Percentiles rank a stretch among this genome's conserved stretches.
Evolutionary conservation across 2,329 filamentous ascomycete species (phyloP).

Genomic region (Dryadomyces quercus-mongolicae): DNA sequence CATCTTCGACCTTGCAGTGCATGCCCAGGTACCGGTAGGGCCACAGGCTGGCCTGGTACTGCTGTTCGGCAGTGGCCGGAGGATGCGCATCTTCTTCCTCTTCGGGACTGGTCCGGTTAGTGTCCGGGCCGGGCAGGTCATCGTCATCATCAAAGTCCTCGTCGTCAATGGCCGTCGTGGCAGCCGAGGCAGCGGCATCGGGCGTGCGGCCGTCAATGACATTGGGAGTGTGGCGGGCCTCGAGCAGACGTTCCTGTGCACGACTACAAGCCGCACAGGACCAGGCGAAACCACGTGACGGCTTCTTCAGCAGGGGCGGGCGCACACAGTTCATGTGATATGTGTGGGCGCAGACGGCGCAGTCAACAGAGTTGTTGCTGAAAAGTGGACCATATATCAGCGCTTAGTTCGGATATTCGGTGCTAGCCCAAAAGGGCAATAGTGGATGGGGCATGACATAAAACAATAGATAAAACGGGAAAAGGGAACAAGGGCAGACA

Average conservation of each 20-base stretch:
- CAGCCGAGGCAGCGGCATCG: conserved; percentile 2
- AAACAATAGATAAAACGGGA: conserved; percentile 9
- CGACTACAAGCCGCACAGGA: conserved; percentile 92
- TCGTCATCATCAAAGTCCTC: conserved; percentile 65
- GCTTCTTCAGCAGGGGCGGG: conserved; percentile 86
- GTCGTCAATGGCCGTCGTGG: conserved; percentile 46
- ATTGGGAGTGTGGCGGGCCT: conserved; percentile 77
- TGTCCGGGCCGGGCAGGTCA: conserved; percentile 39
- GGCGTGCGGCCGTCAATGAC: conserved; percentile 54
- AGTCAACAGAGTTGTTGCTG: conserved; percentile 91
- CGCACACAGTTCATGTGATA: conserved; percentile 99
- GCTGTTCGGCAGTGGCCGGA: conserved; percentile 67
- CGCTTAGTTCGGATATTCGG: conserved; percentile 8
- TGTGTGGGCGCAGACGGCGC: conserved; percentile 84
- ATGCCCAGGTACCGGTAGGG: conserved; percentile 92
- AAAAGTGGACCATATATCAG: conserved; percentile 10
- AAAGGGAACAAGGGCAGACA: neutral
- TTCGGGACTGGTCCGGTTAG: conserved; percentile 52
- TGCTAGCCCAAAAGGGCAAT: conserved; percentile 9
- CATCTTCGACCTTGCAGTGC: conserved; percentile 91
- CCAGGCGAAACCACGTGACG: conserved; percentile 95
- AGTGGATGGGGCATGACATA: conserved; percentile 7
- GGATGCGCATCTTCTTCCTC: conserved; percentile 43
- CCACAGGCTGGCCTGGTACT: conserved; percentile 89
- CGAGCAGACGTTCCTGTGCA: conserved; percentile 85